Evolutionary conservation across 768 basidiomycete species (phyloP).

Genomic region (Artomyces pyxidatus): DNA sequence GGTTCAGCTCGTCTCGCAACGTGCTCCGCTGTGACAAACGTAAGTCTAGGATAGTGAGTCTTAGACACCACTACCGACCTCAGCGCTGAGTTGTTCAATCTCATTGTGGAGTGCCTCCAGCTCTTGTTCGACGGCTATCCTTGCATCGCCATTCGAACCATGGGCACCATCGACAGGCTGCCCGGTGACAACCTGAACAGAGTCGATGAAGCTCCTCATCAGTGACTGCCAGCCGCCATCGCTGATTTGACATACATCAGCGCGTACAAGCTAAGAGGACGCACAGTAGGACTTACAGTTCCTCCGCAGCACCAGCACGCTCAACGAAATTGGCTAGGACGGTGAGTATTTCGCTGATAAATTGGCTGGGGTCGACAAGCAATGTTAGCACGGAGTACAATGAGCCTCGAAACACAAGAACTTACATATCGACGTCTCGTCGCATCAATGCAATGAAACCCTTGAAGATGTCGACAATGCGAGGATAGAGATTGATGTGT

Average conservation of each 20-base stretch:
- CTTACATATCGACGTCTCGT: conserved; percentile 49
- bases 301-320: neutral
- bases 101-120: conserved; percentile 47
- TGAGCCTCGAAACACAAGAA: too few relatives aligned
- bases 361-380: neutral
- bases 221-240: conserved; percentile 59
- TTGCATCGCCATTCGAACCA: conserved; percentile 26
- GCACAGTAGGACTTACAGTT: neutral
- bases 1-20: conserved; percentile 46
- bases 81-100: conserved; percentile 57
- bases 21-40: conserved; percentile 34
- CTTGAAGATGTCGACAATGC: neutral
- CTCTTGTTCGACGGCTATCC: conserved; percentile 50
- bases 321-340: conserved; percentile 6
- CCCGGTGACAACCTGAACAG: conserved; percentile 61
- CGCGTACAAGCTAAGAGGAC: neutral
- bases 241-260: conserved; percentile 34
- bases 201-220: conserved; percentile 49
- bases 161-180: conserved; percentile 48
- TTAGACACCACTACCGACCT: conserved; percentile 36
- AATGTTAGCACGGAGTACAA: too few relatives aligned
- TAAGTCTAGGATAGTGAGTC: neutral
- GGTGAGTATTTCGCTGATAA: neutral
- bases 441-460: neutral
- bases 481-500: conserved; percentile 34